phyloP scores from a whole-genome alignment of 106 monocot species.

The Acanthochlamys bracteata region DNA sequence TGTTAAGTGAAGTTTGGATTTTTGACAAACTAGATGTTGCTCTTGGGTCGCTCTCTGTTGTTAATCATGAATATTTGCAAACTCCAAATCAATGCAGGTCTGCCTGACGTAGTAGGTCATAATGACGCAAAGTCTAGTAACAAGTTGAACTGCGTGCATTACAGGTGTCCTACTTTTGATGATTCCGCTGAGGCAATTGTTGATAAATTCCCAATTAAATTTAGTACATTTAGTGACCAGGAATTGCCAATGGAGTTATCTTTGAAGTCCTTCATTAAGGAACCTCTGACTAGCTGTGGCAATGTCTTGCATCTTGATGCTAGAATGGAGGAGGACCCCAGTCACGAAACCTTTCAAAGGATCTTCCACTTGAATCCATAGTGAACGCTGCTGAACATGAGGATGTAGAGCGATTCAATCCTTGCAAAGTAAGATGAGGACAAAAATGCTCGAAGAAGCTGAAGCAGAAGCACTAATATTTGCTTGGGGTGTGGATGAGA shows the following conservation, averaged over 20 bases:
- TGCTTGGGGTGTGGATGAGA: slow-evolving; percentile 38
- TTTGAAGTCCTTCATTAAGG: background rate
- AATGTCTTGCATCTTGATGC: background rate
- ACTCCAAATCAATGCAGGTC: background rate
- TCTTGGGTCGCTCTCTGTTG: slow-evolving; percentile 7
- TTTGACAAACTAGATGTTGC: slow-evolving; percentile 7
- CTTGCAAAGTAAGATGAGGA: slow-evolving; percentile 20
- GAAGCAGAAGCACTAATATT: slow-evolving; percentile 31
- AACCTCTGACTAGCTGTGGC: background rate
- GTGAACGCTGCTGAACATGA: slow-evolving; percentile 24
- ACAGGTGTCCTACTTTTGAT: slow-evolving; percentile 21
- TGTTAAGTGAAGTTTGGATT: background rate
- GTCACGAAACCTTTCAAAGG: slow-evolving; percentile 6
- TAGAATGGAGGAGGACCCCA: background rate
- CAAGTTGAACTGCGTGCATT: background rate
- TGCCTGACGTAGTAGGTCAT: background rate
- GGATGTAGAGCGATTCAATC: slow-evolving; percentile 22
- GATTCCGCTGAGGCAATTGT: slow-evolving; percentile 27
- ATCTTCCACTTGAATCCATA: slow-evolving; percentile 22
- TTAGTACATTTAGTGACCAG: background rate
- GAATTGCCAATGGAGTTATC: background rate
- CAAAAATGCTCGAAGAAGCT: slow-evolving; percentile 31
- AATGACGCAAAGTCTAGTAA: background rate
- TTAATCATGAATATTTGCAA: background rate
- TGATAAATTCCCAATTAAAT: slow-evolving; percentile 11